Percentiles rank a stretch among this genome's conserved stretches.
Conservation (phyloP, 1,139 yeast species). For the Martiniozyma asiatica region DNA sequence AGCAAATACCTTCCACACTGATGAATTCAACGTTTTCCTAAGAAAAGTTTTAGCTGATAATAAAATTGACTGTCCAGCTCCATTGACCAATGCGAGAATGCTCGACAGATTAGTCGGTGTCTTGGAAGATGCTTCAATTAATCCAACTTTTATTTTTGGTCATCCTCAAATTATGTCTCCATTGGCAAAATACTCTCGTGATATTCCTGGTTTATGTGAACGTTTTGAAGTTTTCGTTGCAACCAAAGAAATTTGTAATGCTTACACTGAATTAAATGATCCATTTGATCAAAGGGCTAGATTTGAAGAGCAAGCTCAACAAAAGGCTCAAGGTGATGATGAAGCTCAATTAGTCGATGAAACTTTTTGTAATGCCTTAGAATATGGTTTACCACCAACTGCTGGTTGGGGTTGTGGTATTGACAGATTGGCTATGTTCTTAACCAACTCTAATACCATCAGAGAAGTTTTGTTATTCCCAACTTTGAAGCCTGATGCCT, state of each 20-base stretch:
- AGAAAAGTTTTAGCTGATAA: slow-evolving; percentile 66
- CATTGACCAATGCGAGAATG: slow-evolving; percentile 97
- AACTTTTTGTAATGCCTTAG: slow-evolving; percentile 93
- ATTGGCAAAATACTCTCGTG: slow-evolving; percentile 90
- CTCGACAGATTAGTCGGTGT: slow-evolving; percentile 96
- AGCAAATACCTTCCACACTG: slow-evolving; percentile 90
- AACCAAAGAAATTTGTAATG: slow-evolving; percentile 95
- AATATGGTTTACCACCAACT: slow-evolving; percentile 97
- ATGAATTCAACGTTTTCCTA: slow-evolving; percentile 85
- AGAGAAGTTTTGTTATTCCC: slow-evolving; percentile 98
- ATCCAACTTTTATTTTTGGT: slow-evolving; percentile 96
- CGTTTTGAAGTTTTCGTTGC: slow-evolving; percentile 98
- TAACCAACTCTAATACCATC: slow-evolving; percentile 91
- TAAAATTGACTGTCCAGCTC: slow-evolving; percentile 89
- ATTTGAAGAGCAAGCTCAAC: slow-evolving; percentile 98
- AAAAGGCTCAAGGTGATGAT: slow-evolving; percentile 97
- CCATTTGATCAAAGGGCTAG: slow-evolving; percentile 96
- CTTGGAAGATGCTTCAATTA: slow-evolving; percentile 82
- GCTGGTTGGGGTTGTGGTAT: slow-evolving; percentile 99
- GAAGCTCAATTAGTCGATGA: slow-evolving; percentile 97
- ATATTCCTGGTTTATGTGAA: slow-evolving; percentile 89
- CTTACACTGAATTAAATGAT: slow-evolving; percentile 97
- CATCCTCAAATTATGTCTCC: slow-evolving; percentile 99
- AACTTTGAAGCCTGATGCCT: slow-evolving; percentile 86
- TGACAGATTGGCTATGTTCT: slow-evolving; percentile 95